Percentiles rank a stretch among this genome's conserved stretches.
These are phyloP conservation scores for Dentiscutata heterogama DNA, from an alignment of 371 early-diverging fungal genomes.

Conservation along the genomic window DNA sequence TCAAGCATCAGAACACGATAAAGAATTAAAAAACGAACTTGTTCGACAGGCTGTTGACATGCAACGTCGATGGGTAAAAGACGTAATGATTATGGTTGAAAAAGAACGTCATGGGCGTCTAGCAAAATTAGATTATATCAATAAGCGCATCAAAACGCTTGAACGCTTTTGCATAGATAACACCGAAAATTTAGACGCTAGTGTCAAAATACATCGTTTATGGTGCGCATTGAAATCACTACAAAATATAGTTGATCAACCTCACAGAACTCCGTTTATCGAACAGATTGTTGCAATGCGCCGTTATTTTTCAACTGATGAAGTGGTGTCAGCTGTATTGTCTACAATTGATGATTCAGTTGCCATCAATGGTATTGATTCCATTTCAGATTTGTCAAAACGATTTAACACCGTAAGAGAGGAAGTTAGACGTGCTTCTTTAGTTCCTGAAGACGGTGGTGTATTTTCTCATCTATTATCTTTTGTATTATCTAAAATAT, in stretches of 20 bases:
- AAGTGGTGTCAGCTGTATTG: slow-evolving; percentile 74
- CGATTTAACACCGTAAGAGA: slow-evolving; percentile 78
- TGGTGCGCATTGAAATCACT: slow-evolving; percentile 66
- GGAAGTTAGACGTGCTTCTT: slow-evolving; percentile 82
- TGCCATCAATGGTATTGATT: slow-evolving; percentile 74
- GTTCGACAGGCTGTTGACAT: slow-evolving; percentile 60
- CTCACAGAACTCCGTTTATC: slow-evolving; percentile 67
- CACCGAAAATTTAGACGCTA: slow-evolving; percentile 67
- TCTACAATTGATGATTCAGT: slow-evolving; percentile 69
- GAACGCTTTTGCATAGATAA: slow-evolving; percentile 72
- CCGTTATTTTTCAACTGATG: slow-evolving; percentile 60
- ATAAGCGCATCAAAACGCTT: slow-evolving; percentile 77
- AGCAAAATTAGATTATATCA: slow-evolving; percentile 84
- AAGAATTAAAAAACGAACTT: slow-evolving; percentile 30
- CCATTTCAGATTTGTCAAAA: slow-evolving; percentile 76
- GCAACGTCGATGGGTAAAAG: slow-evolving; percentile 68
- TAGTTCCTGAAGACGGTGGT: slow-evolving; percentile 90
- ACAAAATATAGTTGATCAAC: slow-evolving; percentile 56
- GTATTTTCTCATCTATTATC: slow-evolving; percentile 87
- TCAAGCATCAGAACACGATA: slow-evolving; percentile 1
- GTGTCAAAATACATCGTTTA: slow-evolving; percentile 66
- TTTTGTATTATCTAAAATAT: slow-evolving; percentile 75
- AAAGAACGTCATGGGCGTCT: slow-evolving; percentile 91
- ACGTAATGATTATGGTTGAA: slow-evolving; percentile 86
- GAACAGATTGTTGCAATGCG: slow-evolving; percentile 77